These are phyloP conservation scores for Arbutus unedo DNA, from an alignment of 148 eudicot species.

Conservation along the genomic window DNA sequence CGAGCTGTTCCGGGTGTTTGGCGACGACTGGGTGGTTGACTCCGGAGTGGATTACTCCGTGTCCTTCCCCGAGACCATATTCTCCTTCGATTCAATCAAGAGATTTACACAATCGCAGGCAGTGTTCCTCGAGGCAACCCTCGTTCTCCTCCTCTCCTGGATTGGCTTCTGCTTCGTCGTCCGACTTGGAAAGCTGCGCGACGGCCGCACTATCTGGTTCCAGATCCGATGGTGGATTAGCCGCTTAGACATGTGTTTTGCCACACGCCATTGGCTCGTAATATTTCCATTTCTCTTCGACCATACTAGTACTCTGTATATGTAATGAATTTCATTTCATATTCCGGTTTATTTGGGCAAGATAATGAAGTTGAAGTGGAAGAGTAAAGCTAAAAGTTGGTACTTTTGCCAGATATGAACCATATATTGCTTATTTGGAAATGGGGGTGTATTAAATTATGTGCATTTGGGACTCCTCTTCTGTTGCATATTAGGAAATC, in stretches of 20 bases:
- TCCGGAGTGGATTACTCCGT: slow-evolving; percentile 68
- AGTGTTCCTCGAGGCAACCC: slow-evolving; percentile 71
- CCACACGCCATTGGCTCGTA: slow-evolving; percentile 97
- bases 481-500: neutral
- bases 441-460: neutral
- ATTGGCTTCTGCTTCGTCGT: slow-evolving; percentile 51
- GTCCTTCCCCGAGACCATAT: slow-evolving; percentile 53
- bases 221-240: slow-evolving; percentile 90
- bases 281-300: neutral
- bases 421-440: neutral
- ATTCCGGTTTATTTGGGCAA: neutral
- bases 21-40: slow-evolving; percentile 33
- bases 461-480: neutral
- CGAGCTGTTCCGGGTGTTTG: slow-evolving; percentile 30
- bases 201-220: slow-evolving; percentile 66
- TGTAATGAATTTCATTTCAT: neutral
- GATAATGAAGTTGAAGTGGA: neutral
- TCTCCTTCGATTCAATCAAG: slow-evolving; percentile 66
- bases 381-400: neutral
- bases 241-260: slow-evolving; percentile 72
- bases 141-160: slow-evolving; percentile 57
- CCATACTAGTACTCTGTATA: neutral
- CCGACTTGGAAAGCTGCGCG: slow-evolving; percentile 56
- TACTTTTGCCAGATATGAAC: neutral
- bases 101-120: slow-evolving; percentile 84